Base-by-base conservation (phyloP, 2,329 filamentous ascomycete species). In the Paracorniculantispora psalliotae region DNA sequence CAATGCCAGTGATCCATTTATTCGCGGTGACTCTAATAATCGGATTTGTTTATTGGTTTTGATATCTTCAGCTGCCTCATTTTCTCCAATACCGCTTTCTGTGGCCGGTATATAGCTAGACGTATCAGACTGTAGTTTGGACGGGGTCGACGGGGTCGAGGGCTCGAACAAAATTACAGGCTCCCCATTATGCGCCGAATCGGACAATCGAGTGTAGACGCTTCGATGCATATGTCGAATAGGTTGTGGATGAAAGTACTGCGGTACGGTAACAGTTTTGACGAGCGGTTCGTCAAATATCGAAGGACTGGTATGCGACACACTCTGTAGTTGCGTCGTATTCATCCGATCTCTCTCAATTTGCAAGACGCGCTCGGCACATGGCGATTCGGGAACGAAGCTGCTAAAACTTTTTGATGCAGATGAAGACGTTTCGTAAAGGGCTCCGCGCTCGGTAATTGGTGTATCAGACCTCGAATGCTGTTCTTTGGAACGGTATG, bases 311-410 rank as follows among this genome's bases (percentile, higher is more conserved):
- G 56, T 52, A 37, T 46, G 39, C 23, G 48, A 23, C 12, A 25
- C 39, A 28, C 48, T 52, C n/a, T 52, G 48, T 9, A 58, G 2
- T 17, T 39, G 37, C 23, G 48, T 13, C 39, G 39, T 13, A 8
- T 26, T 23, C 28, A 9, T 30, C 39, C 15, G 46, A 46, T 37
- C 17, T 35, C 30, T 59, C 4, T 15, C 39, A 23, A 47, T 46
- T 13, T 59, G 56, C 4, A 59, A 28, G 12, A 19, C 33, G 9
- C 51, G 25, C 12, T 23, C 28, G 1, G 25, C 51, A 5, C 58
- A 59, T 13, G 58, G 58, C 5, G 58, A 59, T 17, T 59, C 58
- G n/a, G 51, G 30, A 28, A 55, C 7, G 6, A 55, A 56, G 21
- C 58, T 59, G 21, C 21, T 33, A 13, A 57, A 43, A 15, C 59